Conservation (phyloP, 192 early-diverging fungal species). For the Geosiphon pyriformis region DNA sequence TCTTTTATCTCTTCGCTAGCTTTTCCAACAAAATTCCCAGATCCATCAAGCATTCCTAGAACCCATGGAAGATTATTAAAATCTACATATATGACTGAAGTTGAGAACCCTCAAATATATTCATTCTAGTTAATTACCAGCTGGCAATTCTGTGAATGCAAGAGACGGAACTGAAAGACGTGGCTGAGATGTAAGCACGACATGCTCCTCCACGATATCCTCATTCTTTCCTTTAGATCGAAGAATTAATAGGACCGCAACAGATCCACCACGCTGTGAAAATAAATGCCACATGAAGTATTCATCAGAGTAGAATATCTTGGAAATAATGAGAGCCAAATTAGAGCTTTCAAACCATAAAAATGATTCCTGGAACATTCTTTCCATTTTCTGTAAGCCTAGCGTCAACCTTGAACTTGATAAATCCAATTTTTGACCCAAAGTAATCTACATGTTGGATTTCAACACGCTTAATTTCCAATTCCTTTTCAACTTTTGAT, state of each 20-base stretch:
- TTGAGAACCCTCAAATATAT: too few relatives aligned
- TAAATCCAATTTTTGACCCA: slow-evolving; percentile 61
- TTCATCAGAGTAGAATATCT: not conserved
- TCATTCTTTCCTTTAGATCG: slow-evolving; percentile 32
- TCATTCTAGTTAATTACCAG: slow-evolving; percentile 39
- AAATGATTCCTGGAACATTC: slow-evolving; percentile 67
- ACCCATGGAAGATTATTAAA: not conserved
- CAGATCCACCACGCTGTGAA: slow-evolving; percentile 61
- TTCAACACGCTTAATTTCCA: slow-evolving; percentile 46
- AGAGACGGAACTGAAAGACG: slow-evolving; percentile 60
- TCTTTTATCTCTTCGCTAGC: slow-evolving; percentile 77
- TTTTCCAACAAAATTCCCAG: slow-evolving; percentile 65
- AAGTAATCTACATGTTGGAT: slow-evolving; percentile 77
- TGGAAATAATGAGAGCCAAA: not conserved
- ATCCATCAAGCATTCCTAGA: slow-evolving; percentile 68
- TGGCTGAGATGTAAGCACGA: slow-evolving; percentile 70
- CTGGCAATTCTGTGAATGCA: slow-evolving; percentile 69
- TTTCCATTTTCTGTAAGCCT: slow-evolving; percentile 41
- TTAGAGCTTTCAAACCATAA: slow-evolving; percentile 48
- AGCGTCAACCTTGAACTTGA: slow-evolving; percentile 63
- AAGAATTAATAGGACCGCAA: slow-evolving; percentile 66
- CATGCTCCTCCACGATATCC: slow-evolving; percentile 38
- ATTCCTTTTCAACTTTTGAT: slow-evolving; percentile 25
- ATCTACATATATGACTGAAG: not conserved
- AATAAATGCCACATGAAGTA: not conserved